phyloP scores from a whole-genome alignment of 768 basidiomycete genomes.

The Coprinopsis marcescibilis region DNA sequence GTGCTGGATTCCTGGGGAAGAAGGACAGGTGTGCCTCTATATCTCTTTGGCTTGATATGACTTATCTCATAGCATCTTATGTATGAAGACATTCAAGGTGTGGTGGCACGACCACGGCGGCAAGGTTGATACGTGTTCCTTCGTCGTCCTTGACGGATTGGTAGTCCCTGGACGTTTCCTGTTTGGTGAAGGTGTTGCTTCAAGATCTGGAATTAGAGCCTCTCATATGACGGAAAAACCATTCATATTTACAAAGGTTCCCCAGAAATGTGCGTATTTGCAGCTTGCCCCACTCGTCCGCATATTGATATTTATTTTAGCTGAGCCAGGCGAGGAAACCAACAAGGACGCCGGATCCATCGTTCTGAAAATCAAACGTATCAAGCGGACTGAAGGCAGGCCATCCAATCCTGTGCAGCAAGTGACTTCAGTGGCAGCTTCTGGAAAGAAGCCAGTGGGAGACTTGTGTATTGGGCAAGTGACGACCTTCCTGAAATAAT shows the following conservation, averaged over 20 bases:
- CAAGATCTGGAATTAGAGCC: constrained; percentile 48
- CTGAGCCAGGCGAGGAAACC: constrained; percentile 12
- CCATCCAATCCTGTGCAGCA: constrained; percentile 38
- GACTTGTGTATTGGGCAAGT: constrained; percentile 44
- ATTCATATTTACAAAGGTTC: constrained; percentile 49
- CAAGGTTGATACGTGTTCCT: constrained; percentile 47
- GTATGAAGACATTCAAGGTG: constrained; percentile 47
- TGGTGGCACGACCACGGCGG: constrained; percentile 62
- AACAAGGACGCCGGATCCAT: constrained; percentile 49
- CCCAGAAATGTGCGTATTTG: constrained; percentile 28
- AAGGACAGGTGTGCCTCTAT: constrained; percentile 42
- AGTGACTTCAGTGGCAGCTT: constrained; percentile 24
- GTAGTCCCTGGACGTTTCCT: constrained; percentile 59
- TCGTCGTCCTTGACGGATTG: constrained; percentile 60
- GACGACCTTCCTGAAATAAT: background rate
- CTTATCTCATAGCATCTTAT: background rate
- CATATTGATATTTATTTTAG: constrained; percentile 6
- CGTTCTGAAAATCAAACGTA: constrained; percentile 42
- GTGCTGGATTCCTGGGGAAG: constrained; percentile 65
- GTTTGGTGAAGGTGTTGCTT: constrained; percentile 48
- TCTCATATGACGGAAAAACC: constrained; percentile 48
- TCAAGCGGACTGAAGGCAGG: constrained; percentile 30
- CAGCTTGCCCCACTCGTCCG: background rate
- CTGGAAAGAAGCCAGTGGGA: constrained; percentile 33
- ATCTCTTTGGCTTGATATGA: background rate